These are phyloP conservation scores for Sporodiniella umbellata DNA, from an alignment of 371 early-diverging fungal genomes.

Conservation along the genomic window DNA sequence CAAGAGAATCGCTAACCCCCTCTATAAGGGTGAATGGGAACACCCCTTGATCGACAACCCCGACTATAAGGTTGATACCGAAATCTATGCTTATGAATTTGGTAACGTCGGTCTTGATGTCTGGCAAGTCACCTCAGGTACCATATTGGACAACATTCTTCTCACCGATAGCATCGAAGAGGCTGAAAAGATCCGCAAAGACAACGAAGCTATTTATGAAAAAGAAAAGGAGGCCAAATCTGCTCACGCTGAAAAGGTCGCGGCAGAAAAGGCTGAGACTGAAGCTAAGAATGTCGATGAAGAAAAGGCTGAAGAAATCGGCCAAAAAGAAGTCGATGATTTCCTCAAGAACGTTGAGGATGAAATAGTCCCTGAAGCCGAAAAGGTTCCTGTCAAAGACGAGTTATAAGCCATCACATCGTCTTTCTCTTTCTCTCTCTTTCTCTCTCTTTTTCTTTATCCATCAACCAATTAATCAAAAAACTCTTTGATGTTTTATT, in stretches of 20 bases:
- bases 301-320: constrained; percentile 21
- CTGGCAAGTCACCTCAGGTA: constrained; percentile 95
- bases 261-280: constrained; percentile 9
- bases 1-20: constrained; percentile 89
- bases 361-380: constrained; percentile 7
- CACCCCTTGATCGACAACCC: constrained; percentile 91
- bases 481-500: background rate
- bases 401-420: constrained; percentile 37
- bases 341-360: background rate
- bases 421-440: background rate
- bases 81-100: constrained; percentile 78
- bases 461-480: no score
- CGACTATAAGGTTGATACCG: constrained; percentile 82
- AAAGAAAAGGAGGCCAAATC: constrained; percentile 34
- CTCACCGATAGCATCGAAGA: constrained; percentile 69
- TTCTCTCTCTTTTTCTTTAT: background rate
- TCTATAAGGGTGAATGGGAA: constrained; percentile 93
- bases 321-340: background rate
- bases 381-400: constrained; percentile 41
- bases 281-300: constrained; percentile 18
- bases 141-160: constrained; percentile 92
- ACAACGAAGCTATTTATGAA: constrained; percentile 49
- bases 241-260: constrained; percentile 19
- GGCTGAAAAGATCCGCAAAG: constrained; percentile 64
- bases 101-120: constrained; percentile 90